These are phyloP conservation scores for Thalassiosira exigua DNA, from an alignment of 352 stramenopile species.

Conservation along the genomic window DNA sequence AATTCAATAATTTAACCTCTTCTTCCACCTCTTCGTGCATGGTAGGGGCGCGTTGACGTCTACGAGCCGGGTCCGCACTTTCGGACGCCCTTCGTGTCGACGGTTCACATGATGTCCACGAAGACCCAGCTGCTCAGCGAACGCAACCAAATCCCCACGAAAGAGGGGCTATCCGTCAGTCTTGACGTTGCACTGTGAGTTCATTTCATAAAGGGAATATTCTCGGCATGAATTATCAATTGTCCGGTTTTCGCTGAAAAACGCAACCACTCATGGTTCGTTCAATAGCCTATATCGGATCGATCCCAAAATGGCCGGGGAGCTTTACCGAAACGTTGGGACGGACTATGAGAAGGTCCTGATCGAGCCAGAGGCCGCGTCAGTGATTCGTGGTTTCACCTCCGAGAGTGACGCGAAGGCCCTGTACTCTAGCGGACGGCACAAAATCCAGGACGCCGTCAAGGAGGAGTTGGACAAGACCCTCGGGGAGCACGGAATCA, in stretches of 20 bases:
- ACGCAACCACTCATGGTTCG: too few species aligned
- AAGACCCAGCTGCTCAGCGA: slow-evolving; percentile 64
- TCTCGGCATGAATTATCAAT: too few species aligned
- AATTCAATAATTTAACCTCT: too few species aligned
- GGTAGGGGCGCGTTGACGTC: slow-evolving; percentile 33
- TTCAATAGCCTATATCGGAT: slow-evolving; percentile 60
- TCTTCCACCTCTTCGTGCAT: too few species aligned
- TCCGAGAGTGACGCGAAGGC: slow-evolving; percentile 52
- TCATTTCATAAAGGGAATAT: too few species aligned
- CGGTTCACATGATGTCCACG: slow-evolving; percentile 45
- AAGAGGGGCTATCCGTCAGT: slow-evolving; percentile 31
- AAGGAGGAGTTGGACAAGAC: slow-evolving; percentile 92
- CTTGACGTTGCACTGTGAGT: slow-evolving; percentile 24
- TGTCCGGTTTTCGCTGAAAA: too few species aligned
- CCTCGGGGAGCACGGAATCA: slow-evolving; percentile 91
- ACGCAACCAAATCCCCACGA: slow-evolving; percentile 60
- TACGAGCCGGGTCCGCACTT: slow-evolving; percentile 41
- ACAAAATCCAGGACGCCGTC: slow-evolving; percentile 48
- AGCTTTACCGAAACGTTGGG: slow-evolving; percentile 56
- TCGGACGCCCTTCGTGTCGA: slow-evolving; percentile 47
- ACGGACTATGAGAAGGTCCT: slow-evolving; percentile 50
- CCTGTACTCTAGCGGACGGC: slow-evolving; percentile 58
- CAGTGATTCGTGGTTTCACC: slow-evolving; percentile 59
- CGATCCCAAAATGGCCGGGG: slow-evolving; percentile 34
- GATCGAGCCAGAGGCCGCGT: slow-evolving; percentile 57